Evolutionary conservation across 225 moss, liverwort and hornwort genomes (phyloP).

Genomic region (Physcomitrellopsis africana): DNA sequence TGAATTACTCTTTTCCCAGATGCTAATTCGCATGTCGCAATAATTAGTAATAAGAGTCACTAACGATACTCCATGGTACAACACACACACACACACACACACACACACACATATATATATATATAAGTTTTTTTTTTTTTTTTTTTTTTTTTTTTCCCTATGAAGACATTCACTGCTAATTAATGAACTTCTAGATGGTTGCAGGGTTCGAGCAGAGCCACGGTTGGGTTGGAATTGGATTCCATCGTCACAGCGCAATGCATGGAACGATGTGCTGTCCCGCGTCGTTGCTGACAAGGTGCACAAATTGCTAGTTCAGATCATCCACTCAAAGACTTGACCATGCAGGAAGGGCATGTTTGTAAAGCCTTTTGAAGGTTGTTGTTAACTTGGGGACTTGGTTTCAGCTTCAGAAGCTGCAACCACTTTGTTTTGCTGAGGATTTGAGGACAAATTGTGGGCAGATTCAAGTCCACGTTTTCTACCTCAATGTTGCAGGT

Average conservation of each 20-base stretch:
- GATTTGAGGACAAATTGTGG: slow-evolving; percentile 35
- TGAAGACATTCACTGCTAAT: background rate
- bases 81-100: too few relatives aligned
- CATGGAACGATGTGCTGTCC: slow-evolving; percentile 86
- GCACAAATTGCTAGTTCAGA: slow-evolving; percentile 1
- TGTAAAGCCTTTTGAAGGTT: slow-evolving; percentile 14
- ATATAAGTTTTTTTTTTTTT: too few relatives aligned
- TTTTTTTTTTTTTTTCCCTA: background rate
- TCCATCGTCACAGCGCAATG: slow-evolving; percentile 68
- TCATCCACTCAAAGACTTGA: slow-evolving; percentile 9
- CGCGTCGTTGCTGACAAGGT: slow-evolving; percentile 77
- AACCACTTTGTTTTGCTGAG: slow-evolving; percentile 21
- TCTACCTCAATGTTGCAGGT: slow-evolving; percentile 23
- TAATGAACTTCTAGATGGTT: background rate
- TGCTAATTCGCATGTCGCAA: too few relatives aligned
- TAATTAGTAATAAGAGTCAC: background rate
- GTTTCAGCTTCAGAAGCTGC: slow-evolving; percentile 48
- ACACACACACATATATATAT: too few relatives aligned
- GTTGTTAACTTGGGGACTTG: slow-evolving; percentile 21
- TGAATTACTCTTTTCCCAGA: background rate
- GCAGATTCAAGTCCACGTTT: slow-evolving; percentile 44
- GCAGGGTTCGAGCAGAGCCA: slow-evolving; percentile 80
- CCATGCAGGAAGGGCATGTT: slow-evolving; percentile 23
- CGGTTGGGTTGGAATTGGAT: slow-evolving; percentile 87
- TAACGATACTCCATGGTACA: too few relatives aligned